Percentiles rank a stretch among this genome's conserved stretches.
Conservation (phyloP, 352 stramenopile genomes). For the Pythium sukuiense region DNA sequence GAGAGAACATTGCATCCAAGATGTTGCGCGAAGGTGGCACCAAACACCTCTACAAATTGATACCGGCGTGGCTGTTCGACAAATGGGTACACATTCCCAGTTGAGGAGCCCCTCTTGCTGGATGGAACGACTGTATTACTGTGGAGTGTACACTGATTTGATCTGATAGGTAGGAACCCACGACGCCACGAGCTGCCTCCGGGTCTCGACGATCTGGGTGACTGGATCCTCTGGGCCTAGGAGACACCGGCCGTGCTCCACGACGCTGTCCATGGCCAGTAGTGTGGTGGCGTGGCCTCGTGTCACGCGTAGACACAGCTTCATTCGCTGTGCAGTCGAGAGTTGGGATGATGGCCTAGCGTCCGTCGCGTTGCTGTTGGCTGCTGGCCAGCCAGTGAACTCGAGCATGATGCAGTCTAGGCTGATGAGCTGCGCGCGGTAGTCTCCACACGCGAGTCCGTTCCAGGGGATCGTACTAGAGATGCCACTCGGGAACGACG, state of each 20-base stretch:
- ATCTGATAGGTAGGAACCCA: constrained; percentile 20
- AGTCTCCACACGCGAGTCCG: constrained; percentile 41
- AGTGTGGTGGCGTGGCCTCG: constrained; percentile 1
- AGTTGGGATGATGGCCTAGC: not conserved
- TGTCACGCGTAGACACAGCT: constrained; percentile 16
- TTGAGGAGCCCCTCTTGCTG: no score
- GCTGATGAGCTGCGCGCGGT: constrained; percentile 37
- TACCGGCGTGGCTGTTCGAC: not conserved
- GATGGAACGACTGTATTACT: no score
- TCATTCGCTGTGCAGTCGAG: constrained; percentile 7
- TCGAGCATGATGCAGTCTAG: constrained; percentile 36
- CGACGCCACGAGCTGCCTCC: not conserved
- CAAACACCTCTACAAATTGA: not conserved
- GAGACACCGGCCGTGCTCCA: constrained; percentile 7
- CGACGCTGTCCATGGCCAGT: constrained; percentile 17
- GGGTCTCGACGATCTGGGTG: constrained; percentile 6
- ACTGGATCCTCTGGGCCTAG: not conserved
- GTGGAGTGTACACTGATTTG: constrained; percentile 16
- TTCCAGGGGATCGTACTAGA: constrained; percentile 38
- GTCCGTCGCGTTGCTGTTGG: not conserved
- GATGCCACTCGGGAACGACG: constrained; percentile 45
- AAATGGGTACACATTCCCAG: no score
- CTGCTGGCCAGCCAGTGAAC: constrained; percentile 29
- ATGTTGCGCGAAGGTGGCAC: constrained; percentile 12
- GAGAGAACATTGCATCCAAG: not conserved